phyloP scores from a whole-genome alignment of 495 filamentous ascomycete genomes.

The Pseudevernia furfuracea region DNA sequence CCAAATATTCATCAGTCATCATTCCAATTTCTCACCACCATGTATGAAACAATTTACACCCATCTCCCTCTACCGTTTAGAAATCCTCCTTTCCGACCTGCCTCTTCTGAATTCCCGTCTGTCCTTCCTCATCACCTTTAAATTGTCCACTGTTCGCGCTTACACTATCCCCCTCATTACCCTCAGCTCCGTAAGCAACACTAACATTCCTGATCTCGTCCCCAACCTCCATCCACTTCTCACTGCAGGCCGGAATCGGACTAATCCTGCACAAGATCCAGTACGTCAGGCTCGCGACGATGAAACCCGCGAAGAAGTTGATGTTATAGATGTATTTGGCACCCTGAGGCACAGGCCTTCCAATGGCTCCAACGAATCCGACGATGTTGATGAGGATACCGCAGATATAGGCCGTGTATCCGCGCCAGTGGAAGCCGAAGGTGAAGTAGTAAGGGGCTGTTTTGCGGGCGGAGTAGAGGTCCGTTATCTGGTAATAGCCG shows the following conservation, averaged over 20 bases:
- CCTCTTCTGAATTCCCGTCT: slow-evolving; percentile 5
- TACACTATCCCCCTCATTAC: slow-evolving; percentile 17
- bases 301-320: slow-evolving; percentile 82
- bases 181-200: slow-evolving; percentile 25
- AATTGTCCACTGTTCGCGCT: slow-evolving; percentile 16
- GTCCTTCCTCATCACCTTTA: slow-evolving; percentile 16
- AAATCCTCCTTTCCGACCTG: slow-evolving; percentile 5
- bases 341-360: slow-evolving; percentile 60
- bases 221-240: slow-evolving; percentile 75
- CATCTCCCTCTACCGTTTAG: neutral
- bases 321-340: slow-evolving; percentile 84
- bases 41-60: neutral
- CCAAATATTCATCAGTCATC: neutral
- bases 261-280: slow-evolving; percentile 57
- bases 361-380: slow-evolving; percentile 80
- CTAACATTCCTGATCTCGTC: slow-evolving; percentile 28
- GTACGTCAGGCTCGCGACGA: slow-evolving; percentile 62
- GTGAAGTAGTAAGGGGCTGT: slow-evolving; percentile 64
- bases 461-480: slow-evolving; percentile 67
- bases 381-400: slow-evolving; percentile 91
- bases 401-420: slow-evolving; percentile 72
- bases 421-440: slow-evolving; percentile 73
- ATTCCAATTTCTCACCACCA: neutral
- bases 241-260: slow-evolving; percentile 58
- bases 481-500: slow-evolving; percentile 71